Evolutionary conservation across 176 grass and related monocot species (phyloP).

Genomic region (Phyllostachys edulis): DNA sequence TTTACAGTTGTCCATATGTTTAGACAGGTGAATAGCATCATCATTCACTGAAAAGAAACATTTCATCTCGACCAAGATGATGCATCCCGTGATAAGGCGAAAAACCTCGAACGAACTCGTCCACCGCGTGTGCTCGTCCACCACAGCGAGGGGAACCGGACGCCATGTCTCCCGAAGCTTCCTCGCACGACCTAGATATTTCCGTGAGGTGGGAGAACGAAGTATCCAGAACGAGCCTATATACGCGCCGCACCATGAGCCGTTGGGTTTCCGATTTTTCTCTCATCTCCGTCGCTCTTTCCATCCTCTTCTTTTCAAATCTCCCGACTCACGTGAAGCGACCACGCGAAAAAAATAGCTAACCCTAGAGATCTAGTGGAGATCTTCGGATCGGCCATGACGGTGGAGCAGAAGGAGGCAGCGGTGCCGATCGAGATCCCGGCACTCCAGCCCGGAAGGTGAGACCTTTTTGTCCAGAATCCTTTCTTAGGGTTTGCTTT

Average conservation of each 20-base stretch:
- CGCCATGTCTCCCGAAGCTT: constrained; percentile 37
- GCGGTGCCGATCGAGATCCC: constrained; percentile 25
- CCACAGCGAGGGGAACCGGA: no score
- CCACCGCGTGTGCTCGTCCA: no score
- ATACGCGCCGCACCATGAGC: not conserved
- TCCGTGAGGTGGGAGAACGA: not conserved
- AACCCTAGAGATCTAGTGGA: constrained; percentile 1
- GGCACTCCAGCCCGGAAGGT: constrained; percentile 43
- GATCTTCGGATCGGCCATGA: constrained; percentile 26
- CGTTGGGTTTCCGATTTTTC: not conserved
- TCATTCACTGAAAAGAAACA: no score
- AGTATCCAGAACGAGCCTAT: not conserved
- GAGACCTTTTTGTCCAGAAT: not conserved
- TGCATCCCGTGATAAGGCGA: no score
- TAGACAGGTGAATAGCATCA: no score
- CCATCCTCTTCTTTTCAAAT: not conserved
- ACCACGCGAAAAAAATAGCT: not conserved
- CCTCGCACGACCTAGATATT: constrained; percentile 27
- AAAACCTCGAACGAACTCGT: no score
- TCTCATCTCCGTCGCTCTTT: rapidly evolving
- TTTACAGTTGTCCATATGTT: no score
- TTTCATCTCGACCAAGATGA: no score
- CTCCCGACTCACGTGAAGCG: not conserved
- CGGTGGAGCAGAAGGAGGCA: constrained; percentile 29
- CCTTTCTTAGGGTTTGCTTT: not conserved